Evolutionary conservation across 2,329 filamentous ascomycete genomes (phyloP).

Genomic region (Thermothelomyces thermophilus): DNA sequence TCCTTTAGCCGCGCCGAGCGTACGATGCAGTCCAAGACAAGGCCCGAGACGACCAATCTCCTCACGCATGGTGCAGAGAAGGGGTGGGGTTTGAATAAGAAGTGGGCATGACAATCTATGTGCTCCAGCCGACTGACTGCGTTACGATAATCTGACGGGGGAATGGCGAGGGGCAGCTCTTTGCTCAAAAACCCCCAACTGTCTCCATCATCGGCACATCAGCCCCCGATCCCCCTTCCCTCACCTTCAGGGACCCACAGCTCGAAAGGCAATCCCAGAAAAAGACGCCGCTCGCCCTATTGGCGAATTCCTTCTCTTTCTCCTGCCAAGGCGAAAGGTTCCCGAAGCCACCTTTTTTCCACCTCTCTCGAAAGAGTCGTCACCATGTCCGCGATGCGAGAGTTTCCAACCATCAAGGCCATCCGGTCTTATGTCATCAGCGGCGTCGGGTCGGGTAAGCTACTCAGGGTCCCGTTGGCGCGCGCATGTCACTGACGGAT

Average conservation of each 20-base stretch:
- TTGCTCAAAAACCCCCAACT: background rate
- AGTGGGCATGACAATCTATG: no score
- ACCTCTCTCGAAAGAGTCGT: background rate
- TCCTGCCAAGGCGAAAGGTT: no score
- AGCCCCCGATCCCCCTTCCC: conserved; percentile 17
- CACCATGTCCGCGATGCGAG: conserved; percentile 43
- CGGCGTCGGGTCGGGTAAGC: conserved; percentile 50
- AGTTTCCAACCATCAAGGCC: conserved; percentile 70
- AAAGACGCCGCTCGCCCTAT: background rate
- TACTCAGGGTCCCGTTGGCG: no score
- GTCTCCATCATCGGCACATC: conserved; percentile 23
- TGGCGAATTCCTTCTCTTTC: no score
- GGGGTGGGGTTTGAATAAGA: no score
- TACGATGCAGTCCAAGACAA: no score
- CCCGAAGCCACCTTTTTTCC: background rate
- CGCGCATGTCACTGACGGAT: conserved; percentile 23
- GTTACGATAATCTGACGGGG: background rate
- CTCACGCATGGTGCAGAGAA: no score
- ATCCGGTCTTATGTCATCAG: conserved; percentile 66
- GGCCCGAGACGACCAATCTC: no score
- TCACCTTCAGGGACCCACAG: conserved; percentile 10
- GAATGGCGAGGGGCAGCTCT: background rate
- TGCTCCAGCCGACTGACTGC: no score
- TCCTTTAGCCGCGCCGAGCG: no score
- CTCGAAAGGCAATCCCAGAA: conserved; percentile 1